Conservation (phyloP, 2,329 filamentous ascomycete species). For the Magnaporthales sp. region DNA sequence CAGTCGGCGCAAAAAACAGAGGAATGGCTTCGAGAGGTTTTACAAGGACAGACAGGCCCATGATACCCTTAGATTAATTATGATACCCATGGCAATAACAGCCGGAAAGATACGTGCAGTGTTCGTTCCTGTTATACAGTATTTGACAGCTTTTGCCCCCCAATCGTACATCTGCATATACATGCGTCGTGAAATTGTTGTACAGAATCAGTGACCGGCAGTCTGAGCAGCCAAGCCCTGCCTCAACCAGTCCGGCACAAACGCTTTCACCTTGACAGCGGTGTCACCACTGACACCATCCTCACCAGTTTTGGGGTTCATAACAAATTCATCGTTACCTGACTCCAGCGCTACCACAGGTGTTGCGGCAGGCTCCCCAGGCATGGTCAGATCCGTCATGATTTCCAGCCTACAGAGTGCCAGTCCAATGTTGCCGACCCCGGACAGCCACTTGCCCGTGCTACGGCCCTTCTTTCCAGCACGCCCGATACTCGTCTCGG, state of each 20-base stretch:
- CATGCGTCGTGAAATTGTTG: not conserved
- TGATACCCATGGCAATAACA: not conserved
- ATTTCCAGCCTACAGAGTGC: conserved; percentile 80
- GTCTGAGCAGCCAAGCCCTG: conserved; percentile 22
- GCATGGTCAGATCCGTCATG: conserved; percentile 72
- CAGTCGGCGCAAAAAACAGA: not conserved
- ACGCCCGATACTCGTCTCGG: conserved; percentile 40
- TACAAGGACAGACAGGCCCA: not conserved
- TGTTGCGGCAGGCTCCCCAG: conserved; percentile 44
- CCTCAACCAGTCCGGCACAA: conserved; percentile 72
- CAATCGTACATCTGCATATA: not conserved
- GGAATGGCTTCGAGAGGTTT: not conserved
- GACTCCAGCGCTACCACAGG: conserved; percentile 47
- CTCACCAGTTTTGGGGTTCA: conserved; percentile 18
- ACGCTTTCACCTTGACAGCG: conserved; percentile 60
- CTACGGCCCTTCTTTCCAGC: conserved; percentile 54
- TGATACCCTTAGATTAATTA: not conserved
- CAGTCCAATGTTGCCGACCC: conserved; percentile 74
- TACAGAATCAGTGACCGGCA: not conserved
- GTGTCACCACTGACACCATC: conserved; percentile 14
- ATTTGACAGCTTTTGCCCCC: not conserved
- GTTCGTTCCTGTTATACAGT: not conserved
- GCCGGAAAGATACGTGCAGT: not conserved
- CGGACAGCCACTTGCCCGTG: conserved; percentile 71
- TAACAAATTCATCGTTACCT: conserved; percentile 48